A percentile compares a stretch with the other conserved stretches of the same genome.
Evolutionary conservation across 345 rosid species (phyloP).

Genomic region (Lepidium aucheri): DNA sequence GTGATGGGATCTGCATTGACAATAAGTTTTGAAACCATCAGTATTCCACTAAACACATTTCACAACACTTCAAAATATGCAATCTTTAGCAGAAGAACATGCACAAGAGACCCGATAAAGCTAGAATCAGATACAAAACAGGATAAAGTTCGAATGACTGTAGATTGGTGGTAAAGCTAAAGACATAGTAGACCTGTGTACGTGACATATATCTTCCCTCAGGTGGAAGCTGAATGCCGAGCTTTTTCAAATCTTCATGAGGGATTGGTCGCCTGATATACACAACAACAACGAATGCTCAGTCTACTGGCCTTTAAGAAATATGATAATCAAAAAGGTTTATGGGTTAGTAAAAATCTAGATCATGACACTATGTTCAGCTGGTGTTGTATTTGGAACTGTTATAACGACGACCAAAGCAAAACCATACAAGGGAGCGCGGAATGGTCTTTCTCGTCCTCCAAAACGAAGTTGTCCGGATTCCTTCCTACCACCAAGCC

Average conservation of each 20-base stretch:
- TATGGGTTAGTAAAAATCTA: neutral
- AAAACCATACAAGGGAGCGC: conserved; percentile 78
- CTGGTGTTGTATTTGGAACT: neutral
- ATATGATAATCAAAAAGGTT: neutral
- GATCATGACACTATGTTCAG: neutral
- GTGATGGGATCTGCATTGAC: conserved; percentile 69
- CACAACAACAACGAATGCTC: neutral
- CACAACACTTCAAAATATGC: neutral
- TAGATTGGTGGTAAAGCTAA: neutral
- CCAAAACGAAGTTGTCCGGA: conserved; percentile 96
- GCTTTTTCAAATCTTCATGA: conserved; percentile 67
- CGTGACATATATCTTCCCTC: conserved; percentile 83
- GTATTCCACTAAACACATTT: neutral
- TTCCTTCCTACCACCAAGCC: conserved; percentile 94
- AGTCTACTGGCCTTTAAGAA: neutral
- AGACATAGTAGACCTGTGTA: conserved; percentile 41
- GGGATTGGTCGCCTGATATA: conserved; percentile 68
- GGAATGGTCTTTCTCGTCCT: conserved; percentile 94
- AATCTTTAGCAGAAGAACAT: neutral
- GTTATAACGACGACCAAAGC: neutral
- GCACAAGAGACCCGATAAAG: neutral
- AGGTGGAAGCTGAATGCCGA: conserved; percentile 89
- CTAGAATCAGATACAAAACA: neutral
- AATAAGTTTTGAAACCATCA: neutral
- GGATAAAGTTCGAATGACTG: neutral